Evolutionary conservation across 208 protist species (phyloP).

Genomic region (Lotmaria passim): DNA sequence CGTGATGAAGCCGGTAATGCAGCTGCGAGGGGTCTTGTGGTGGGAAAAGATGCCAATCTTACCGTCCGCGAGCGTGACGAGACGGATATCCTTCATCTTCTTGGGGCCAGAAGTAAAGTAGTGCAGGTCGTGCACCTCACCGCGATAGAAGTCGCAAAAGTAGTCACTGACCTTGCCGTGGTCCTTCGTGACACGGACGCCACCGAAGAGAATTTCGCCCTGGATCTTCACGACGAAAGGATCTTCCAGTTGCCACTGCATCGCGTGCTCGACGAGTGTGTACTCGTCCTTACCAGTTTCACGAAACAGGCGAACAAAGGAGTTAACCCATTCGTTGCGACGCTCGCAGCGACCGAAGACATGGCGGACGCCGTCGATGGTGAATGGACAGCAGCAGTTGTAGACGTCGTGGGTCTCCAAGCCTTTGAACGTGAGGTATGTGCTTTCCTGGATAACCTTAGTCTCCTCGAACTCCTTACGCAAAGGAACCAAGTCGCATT

Average conservation of each 20-base stretch:
- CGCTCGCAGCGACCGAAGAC: conserved; percentile 58
- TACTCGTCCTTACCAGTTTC: conserved; percentile 59
- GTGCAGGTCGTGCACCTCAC: conserved; percentile 34
- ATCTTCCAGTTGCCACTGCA: conserved; percentile 56
- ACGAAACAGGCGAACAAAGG: conserved; percentile 48
- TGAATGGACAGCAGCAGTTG: conserved; percentile 66
- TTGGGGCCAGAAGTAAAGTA: conserved; percentile 66
- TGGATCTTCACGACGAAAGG: conserved; percentile 59
- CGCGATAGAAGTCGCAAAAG: conserved; percentile 62
- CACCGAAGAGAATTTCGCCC: conserved; percentile 54
- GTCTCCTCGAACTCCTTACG: conserved; percentile 49
- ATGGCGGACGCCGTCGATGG: conserved; percentile 46
- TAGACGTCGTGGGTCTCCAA: conserved; percentile 61
- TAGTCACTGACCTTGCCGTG: conserved; percentile 48
- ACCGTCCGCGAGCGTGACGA: conserved; percentile 48
- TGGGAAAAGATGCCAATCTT: conserved; percentile 66
- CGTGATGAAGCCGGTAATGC: conserved; percentile 57
- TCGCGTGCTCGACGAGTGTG: conserved; percentile 48
- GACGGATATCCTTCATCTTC: conserved; percentile 70
- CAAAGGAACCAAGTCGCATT: conserved; percentile 49
- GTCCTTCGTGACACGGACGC: conserved; percentile 61
- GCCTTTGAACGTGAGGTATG: conserved; percentile 53
- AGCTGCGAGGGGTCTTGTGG: conserved; percentile 49
- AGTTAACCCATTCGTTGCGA: conserved; percentile 60
- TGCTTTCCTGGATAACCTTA: conserved; percentile 44